Percentiles rank a stretch among this genome's conserved stretches.
phyloP scores from a whole-genome alignment of 495 filamentous ascomycete genomes.

The Hypoxylon crocopeplum region DNA sequence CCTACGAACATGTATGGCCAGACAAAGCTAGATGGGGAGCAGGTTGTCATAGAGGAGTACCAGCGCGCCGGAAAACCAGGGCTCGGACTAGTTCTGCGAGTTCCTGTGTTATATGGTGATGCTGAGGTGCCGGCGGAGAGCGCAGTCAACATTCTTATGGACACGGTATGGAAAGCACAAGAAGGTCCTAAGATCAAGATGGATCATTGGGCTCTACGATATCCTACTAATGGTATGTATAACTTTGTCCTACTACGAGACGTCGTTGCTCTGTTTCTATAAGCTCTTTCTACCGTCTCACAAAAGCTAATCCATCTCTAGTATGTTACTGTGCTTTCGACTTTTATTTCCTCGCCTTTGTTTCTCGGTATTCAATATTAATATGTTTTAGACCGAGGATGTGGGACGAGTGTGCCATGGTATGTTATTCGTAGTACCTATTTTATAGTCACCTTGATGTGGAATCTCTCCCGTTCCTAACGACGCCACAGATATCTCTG shows the following conservation, averaged over 20 bases:
- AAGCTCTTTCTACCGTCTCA: background rate
- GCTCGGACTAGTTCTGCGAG: slow-evolving; percentile 74
- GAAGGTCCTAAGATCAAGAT: slow-evolving; percentile 69
- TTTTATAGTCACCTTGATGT: background rate
- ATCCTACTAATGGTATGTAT: slow-evolving; percentile 69
- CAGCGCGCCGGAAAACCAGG: slow-evolving; percentile 54
- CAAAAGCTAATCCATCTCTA: slow-evolving; percentile 15
- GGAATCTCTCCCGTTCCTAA: background rate
- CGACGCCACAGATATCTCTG: slow-evolving; percentile 60
- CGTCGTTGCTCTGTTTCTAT: background rate
- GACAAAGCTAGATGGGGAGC: slow-evolving; percentile 86
- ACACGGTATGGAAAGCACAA: slow-evolving; percentile 73
- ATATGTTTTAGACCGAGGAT: slow-evolving; percentile 69
- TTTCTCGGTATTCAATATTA: slow-evolving; percentile 39
- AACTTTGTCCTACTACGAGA: background rate
- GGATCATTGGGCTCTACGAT: slow-evolving; percentile 88
- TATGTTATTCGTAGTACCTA: slow-evolving; percentile 32
- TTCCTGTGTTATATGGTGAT: slow-evolving; percentile 87
- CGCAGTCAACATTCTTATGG: slow-evolving; percentile 82
- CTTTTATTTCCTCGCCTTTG: background rate
- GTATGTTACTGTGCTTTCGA: slow-evolving; percentile 8
- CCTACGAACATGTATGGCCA: slow-evolving; percentile 89
- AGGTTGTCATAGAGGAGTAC: slow-evolving; percentile 69
- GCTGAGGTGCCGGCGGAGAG: slow-evolving; percentile 72
- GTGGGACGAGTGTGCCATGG: slow-evolving; percentile 77